These are phyloP conservation scores for Globisporangium parvum DNA, from an alignment of 352 stramenopile species.

Conservation along the genomic window DNA sequence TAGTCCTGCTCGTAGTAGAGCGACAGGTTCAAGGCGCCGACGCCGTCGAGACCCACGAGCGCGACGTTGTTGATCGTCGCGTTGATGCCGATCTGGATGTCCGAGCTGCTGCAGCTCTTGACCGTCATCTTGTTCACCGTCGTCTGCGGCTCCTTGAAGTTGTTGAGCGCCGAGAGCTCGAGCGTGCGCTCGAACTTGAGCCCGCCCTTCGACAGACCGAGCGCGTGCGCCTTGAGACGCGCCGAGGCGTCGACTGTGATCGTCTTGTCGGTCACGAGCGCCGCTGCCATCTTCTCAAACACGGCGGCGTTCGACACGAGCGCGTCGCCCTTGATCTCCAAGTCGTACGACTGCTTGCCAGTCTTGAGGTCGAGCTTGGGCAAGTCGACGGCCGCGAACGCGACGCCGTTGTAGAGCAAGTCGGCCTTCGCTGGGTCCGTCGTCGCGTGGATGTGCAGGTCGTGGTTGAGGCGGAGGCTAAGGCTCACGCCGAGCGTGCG, in stretches of 20 bases:
- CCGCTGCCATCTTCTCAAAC: constrained; percentile 37
- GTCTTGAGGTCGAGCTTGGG: constrained; percentile 45
- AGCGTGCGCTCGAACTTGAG: constrained; percentile 43
- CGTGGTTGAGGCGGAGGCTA: constrained; percentile 45
- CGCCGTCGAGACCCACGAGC: constrained; percentile 16
- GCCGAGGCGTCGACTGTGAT: constrained; percentile 33
- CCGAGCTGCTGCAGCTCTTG: constrained; percentile 30
- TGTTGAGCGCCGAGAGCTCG: constrained; percentile 38
- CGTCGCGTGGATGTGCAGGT: constrained; percentile 27
- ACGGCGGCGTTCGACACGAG: constrained; percentile 31
- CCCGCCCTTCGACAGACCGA: constrained; percentile 42
- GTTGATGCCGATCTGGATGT: constrained; percentile 45
- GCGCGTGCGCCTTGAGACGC: constrained; percentile 32
- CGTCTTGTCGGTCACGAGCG: constrained; percentile 24
- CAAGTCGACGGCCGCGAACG: constrained; percentile 42
- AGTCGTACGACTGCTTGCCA: constrained; percentile 42
- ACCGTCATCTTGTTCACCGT: constrained; percentile 50
- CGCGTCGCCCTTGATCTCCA: constrained; percentile 31
- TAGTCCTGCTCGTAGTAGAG: constrained; percentile 59
- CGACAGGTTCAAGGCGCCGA: constrained; percentile 62
- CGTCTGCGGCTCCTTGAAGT: constrained; percentile 38
- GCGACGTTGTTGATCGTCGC: constrained; percentile 31
- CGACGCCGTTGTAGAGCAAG: constrained; percentile 33
- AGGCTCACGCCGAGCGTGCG: constrained; percentile 39
- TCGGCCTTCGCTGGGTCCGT: constrained; percentile 42